A percentile compares a stretch with the other conserved stretches of the same genome.
Conservation (phyloP, 1,284 basidiomycete species). For the Cryptococcus jaspeensis region DNA sequence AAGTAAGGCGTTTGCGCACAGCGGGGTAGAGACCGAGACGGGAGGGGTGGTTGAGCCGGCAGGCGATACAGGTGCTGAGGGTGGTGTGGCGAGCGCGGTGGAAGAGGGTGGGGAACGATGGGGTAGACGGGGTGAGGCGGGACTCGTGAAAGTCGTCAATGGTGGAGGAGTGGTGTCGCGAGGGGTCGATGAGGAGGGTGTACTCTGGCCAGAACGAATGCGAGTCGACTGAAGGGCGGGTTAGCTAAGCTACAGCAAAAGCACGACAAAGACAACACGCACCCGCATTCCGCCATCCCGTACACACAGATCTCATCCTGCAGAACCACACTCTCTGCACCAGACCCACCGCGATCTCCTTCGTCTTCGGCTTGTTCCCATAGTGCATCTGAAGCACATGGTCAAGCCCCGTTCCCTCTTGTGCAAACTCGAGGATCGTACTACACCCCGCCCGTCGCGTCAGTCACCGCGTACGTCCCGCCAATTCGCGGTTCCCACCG, state of each 20-base stretch:
- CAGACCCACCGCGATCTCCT: conserved; percentile 12
- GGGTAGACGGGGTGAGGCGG: conserved; percentile 7
- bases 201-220: conserved; percentile 32
- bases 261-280: conserved; percentile 7
- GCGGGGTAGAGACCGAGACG: conserved; percentile 16
- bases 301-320: conserved; percentile 19
- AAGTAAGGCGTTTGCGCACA: conserved; percentile 8
- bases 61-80: conserved; percentile 15
- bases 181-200: conserved; percentile 14
- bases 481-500: background rate
- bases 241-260: background rate
- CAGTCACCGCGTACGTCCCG: background rate
- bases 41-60: conserved; percentile 18
- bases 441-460: background rate
- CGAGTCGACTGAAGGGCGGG: conserved; percentile 23
- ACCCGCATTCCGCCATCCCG: conserved; percentile 27
- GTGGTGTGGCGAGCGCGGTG: conserved; percentile 14
- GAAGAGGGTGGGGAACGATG: conserved; percentile 19
- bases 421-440: conserved; percentile 3
- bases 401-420: conserved; percentile 2
- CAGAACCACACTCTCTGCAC: conserved; percentile 17
- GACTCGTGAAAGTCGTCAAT: conserved; percentile 10
- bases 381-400: background rate
- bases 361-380: background rate
- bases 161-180: conserved; percentile 12